These are phyloP conservation scores for Triticum timopheevii DNA, from an alignment of 176 grass and related monocot species.

Conservation along the genomic window DNA sequence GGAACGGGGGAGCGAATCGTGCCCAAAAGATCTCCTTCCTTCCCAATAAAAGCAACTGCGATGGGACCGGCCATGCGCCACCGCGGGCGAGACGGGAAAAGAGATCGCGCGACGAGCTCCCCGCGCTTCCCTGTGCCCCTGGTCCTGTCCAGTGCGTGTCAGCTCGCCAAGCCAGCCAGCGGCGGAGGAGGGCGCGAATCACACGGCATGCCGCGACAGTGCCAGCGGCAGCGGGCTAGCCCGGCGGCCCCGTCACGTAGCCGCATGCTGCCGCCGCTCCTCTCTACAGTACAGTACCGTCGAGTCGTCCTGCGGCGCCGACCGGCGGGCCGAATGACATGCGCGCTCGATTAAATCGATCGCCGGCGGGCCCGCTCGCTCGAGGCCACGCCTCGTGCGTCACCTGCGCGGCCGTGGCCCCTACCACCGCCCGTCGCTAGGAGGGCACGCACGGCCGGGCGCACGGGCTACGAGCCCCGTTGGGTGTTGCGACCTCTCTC, in stretches of 20 bases:
- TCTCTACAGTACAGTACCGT: not conserved
- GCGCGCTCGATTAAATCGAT: not conserved
- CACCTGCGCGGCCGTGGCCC: not conserved
- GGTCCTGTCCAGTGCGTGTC: not conserved
- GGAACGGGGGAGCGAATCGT: conserved; percentile 40
- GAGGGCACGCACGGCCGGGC: too few relatives aligned
- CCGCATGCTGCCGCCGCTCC: too few relatives aligned
- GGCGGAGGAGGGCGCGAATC: not conserved
- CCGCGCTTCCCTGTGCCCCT: too few relatives aligned
- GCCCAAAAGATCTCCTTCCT: conserved; percentile 23
- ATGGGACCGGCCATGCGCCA: conserved; percentile 24
- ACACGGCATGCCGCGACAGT: conserved; percentile 6
- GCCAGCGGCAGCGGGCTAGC: not conserved
- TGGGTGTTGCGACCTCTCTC: not conserved
- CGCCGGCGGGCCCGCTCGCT: not conserved
- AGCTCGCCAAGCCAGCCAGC: not conserved
- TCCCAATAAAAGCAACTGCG: conserved; percentile 38
- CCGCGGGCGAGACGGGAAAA: not conserved
- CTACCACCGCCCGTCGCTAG: too few relatives aligned
- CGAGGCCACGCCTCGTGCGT: conserved; percentile 10
- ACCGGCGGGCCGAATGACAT: not conserved
- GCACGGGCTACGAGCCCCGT: not conserved
- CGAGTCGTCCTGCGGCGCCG: not conserved
- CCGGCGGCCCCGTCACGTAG: not conserved
- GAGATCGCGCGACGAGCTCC: not conserved